These are phyloP conservation scores for Iodosphaeria phyllophila DNA, from an alignment of 2,329 filamentous ascomycete species.

Conservation along the genomic window DNA sequence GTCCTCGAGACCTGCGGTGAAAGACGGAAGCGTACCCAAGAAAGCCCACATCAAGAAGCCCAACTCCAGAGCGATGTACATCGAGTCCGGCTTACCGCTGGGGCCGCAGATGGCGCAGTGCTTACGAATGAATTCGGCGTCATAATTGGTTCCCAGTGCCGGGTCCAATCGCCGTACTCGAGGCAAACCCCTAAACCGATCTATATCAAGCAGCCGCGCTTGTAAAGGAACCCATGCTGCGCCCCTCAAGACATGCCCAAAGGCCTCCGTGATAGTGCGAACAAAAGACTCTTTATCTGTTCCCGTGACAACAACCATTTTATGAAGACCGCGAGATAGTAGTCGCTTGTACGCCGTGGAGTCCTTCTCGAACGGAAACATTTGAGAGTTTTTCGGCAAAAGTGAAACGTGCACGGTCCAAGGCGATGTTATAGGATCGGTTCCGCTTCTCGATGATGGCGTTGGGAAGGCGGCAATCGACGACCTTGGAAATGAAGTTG, in stretches of 20 bases:
- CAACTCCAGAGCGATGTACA: conserved; percentile 38
- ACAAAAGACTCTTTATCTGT: conserved; percentile 28
- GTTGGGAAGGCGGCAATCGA: not conserved
- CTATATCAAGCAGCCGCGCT: conserved; percentile 36
- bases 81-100: conserved; percentile 34
- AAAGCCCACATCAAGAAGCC: conserved; percentile 37
- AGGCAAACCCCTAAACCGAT: conserved; percentile 32
- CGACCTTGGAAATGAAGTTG: not conserved
- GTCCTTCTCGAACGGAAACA: conserved; percentile 43
- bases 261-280: conserved; percentile 27
- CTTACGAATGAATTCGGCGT: conserved; percentile 29
- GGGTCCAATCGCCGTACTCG: conserved; percentile 36
- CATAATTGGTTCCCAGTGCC: conserved; percentile 22
- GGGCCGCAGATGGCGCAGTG: conserved; percentile 37
- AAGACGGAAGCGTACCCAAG: conserved; percentile 26
- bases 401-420: conserved; percentile 45
- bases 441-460: too few species aligned
- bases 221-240: conserved; percentile 39
- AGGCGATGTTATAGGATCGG: conserved; percentile 3
- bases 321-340: conserved; percentile 38
- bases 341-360: conserved; percentile 42
- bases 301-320: conserved; percentile 33
- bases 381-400: conserved; percentile 30
- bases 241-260: conserved; percentile 27
- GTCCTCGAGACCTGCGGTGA: conserved; percentile 31